Evolutionary conservation across 2,329 filamentous ascomycete species (phyloP), one percentile per base, ranked within the genome.

Genomic region (Aspergillus neotritici): DNA sequence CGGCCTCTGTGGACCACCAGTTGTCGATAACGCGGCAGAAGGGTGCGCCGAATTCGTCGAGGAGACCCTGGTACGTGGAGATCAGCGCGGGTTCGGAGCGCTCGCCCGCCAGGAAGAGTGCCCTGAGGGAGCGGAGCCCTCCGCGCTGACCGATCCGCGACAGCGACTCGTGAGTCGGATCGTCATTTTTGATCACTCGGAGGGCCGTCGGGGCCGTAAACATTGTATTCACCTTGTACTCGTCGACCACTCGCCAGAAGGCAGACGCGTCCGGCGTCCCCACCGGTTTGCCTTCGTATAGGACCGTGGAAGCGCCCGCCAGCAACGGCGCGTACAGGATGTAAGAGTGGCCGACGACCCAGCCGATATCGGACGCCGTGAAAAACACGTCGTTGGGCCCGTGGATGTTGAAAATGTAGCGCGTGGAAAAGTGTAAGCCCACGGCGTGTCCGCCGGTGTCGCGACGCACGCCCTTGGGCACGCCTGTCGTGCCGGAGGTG

Each of bases 401-500:
- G 68, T 96, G 91, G 51, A 97, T 91, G 66, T 96, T 90, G 63
- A 96, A 96, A 48, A 95, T 89, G 66, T 96, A 95, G 71, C 95
- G 96, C 69, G 87, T 89, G 13, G 90, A 95, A 53, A 83, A 76
- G 25, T 90, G 89, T 37, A 87, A 87, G 44, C 91, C 90, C 10
- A 95, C 71, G 12, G 96, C 79, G 65, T 95, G 96, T 39, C 90
- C 90, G 49, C 74, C 91, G 17, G 89, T 95, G 14, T 87, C 91
- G 76, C 96, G 91, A 86, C 96, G 84, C 45, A 97, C 84, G 67
- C 91, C 91, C 79, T 97, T 97, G 53, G 91, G 91, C 77, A 95
- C 95, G 50, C 91, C 91, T 5, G 91, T 97, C 1, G 89, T 95
- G 21, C 91, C 91, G 31, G 89, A 95, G 1, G 91, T 96, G 74